phyloP scores from a whole-genome alignment of 2,329 filamentous ascomycete genomes.

The Colletotrichum sp. region DNA sequence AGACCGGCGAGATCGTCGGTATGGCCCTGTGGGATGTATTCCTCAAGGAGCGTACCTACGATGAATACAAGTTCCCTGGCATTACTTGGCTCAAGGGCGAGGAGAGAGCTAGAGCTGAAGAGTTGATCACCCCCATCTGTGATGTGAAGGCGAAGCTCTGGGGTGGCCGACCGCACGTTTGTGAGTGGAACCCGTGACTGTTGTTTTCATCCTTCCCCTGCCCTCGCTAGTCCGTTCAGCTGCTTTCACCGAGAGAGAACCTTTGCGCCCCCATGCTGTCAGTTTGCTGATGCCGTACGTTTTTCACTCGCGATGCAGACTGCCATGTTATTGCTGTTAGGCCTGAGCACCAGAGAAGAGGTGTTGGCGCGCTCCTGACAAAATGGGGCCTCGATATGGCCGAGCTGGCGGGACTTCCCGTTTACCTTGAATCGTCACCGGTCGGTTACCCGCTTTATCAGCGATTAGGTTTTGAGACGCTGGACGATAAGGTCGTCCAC shows the following conservation, averaged over 20 bases:
- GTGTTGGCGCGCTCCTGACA: slow-evolving; percentile 45
- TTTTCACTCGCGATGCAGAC: slow-evolving; percentile 27
- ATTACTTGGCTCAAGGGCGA: slow-evolving; percentile 51
- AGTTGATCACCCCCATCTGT: slow-evolving; percentile 45
- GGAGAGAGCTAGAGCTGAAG: slow-evolving; percentile 46
- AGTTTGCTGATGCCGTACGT: slow-evolving; percentile 8
- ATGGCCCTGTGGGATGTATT: slow-evolving; percentile 53
- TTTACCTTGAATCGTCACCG: slow-evolving; percentile 52
- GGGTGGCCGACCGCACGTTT: slow-evolving; percentile 43
- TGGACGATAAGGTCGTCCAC: slow-evolving; percentile 45
- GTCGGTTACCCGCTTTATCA: slow-evolving; percentile 46
- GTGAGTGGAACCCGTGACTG: slow-evolving; percentile 34
- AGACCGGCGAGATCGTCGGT: slow-evolving; percentile 47
- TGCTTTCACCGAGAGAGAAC: background rate
- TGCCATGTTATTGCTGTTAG: slow-evolving; percentile 49
- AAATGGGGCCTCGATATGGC: slow-evolving; percentile 42
- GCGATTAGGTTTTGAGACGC: slow-evolving; percentile 47
- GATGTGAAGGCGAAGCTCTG: slow-evolving; percentile 45
- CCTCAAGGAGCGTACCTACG: slow-evolving; percentile 37
- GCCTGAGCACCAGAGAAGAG: slow-evolving; percentile 45
- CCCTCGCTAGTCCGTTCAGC: background rate
- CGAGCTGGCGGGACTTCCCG: slow-evolving; percentile 39
- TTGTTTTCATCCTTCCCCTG: background rate
- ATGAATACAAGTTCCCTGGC: slow-evolving; percentile 48
- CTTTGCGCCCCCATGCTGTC: background rate